Percentiles rank a stretch among this genome's conserved stretches.
phyloP scores from a whole-genome alignment of 345 rosid species.

The Euphorbia tirucalli region DNA sequence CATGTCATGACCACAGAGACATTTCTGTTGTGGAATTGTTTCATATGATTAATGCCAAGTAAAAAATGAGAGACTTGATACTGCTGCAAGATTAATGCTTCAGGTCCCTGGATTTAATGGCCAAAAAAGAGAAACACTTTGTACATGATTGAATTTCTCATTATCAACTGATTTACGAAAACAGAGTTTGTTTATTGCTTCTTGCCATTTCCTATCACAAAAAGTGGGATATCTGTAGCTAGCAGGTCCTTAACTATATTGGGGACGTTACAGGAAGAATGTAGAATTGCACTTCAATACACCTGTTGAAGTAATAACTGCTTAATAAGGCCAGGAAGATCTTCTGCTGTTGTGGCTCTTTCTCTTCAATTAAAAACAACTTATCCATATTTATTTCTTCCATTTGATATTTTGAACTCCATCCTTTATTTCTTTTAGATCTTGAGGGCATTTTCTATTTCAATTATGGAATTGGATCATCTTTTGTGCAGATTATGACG shows the following conservation, averaged over 20 bases:
- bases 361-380: neutral
- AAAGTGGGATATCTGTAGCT: neutral
- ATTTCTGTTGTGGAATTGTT: neutral
- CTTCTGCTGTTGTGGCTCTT: neutral
- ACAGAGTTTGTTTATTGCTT: neutral
- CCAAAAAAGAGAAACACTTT: neutral
- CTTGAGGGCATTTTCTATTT: neutral
- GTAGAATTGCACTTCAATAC: neutral
- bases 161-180: neutral
- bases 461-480: constrained; percentile 5
- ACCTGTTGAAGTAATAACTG: neutral
- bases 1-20: neutral
- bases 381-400: neutral
- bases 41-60: neutral
- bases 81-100: neutral
- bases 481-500: constrained; percentile 71
- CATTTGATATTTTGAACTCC: neutral
- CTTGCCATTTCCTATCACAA: neutral
- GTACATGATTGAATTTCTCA: neutral
- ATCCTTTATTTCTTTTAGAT: neutral
- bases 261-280: neutral
- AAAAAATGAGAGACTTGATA: neutral
- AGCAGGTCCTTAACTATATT: neutral
- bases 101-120: neutral
- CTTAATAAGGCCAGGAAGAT: neutral